phyloP scores from a whole-genome alignment of 2,329 filamentous ascomycete genomes.

The Cercospora canescens region DNA sequence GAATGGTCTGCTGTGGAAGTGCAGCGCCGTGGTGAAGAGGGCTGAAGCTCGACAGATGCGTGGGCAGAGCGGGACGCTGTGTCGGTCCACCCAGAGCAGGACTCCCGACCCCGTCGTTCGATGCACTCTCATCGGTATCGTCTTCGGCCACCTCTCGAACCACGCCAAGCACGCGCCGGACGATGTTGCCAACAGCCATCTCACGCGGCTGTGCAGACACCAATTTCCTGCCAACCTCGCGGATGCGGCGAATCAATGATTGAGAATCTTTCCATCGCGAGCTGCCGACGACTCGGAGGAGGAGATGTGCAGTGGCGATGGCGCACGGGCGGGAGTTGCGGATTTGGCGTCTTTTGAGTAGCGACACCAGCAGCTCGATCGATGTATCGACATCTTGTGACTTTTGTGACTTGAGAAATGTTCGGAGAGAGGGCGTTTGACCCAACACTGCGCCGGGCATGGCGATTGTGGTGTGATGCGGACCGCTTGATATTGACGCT shows the following conservation, averaged over 20 bases:
- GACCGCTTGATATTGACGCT: constrained; percentile 1
- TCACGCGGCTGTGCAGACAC: constrained; percentile 84
- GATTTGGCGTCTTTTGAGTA: constrained; percentile 90
- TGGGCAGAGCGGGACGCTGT: constrained; percentile 29
- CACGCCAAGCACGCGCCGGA: constrained; percentile 82
- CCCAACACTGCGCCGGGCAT: constrained; percentile 62
- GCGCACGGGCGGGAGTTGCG: constrained; percentile 84
- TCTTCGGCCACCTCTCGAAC: constrained; percentile 90
- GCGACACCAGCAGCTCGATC: constrained; percentile 78
- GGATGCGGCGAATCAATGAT: constrained; percentile 77
- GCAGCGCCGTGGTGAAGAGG: constrained; percentile 47
- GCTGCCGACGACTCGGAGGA: constrained; percentile 81
- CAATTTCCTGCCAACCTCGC: constrained; percentile 74
- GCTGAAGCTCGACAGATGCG: constrained; percentile 49
- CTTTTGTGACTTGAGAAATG: constrained; percentile 78
- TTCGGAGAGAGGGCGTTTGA: constrained; percentile 71
- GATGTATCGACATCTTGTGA: constrained; percentile 74
- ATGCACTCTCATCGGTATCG: constrained; percentile 59
- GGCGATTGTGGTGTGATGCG: constrained; percentile 3
- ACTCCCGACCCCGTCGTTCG: constrained; percentile 58
- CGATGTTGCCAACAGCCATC: constrained; percentile 91
- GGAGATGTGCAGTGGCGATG: constrained; percentile 83
- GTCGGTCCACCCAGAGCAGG: constrained; percentile 24
- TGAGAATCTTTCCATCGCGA: constrained; percentile 76
- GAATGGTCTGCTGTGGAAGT: constrained; percentile 10